Evolutionary conservation across 2,329 filamentous ascomycete species (phyloP), one percentile per base, ranked within the genome.

Genomic region (Phyllosticta ampelicida): DNA sequence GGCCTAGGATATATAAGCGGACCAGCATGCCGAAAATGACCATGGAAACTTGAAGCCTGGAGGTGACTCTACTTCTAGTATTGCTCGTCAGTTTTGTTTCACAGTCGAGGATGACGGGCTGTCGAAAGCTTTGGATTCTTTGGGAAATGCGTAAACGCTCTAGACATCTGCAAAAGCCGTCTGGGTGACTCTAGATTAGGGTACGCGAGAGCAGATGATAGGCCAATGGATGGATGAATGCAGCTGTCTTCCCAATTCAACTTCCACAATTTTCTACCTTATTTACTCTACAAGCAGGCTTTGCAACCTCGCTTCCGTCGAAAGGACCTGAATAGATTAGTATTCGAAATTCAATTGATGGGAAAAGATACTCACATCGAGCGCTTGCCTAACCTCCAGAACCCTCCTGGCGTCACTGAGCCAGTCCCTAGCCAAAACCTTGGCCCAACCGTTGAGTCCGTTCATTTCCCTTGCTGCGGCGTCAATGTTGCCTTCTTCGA

Each of bases 401-500:
- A 95, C 89, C 76, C 90, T 87, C 71, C 94, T 84, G 62, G 90
- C 88, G 78, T 99, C 94, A 55, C 80, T 81, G 65, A 99, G 75
- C 94, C 94, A 99, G 73, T 99, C 94, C 68, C 87, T 85, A 74
- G 89, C 95, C 69, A 99, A 76, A 48, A 91, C 92, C 80, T 94
- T 96, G 53, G 92, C 91, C 94, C 94, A 99, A 23, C 94, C 94
- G 61, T 86, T 82, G 52, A 99, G 78, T 1, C 85, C 83, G 70
- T 97, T 99, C 86, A 99, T 94, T 77, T 99, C 94, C 63, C 94
- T 81, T 13, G 94, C 91, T 2, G 94, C 94, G 56, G 82, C 86
- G 72, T 99, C 94, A 59, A 99, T 75, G 68, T 96, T 86, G 20
- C 94, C 94, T 75, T 97, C 90, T 75, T 99, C 91, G 19, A 99